Percentiles rank a stretch among this genome's conserved stretches.
Evolutionary conservation across 129 eudicot genomes (phyloP).

Genomic region (Oenanthe sinensis): DNA sequence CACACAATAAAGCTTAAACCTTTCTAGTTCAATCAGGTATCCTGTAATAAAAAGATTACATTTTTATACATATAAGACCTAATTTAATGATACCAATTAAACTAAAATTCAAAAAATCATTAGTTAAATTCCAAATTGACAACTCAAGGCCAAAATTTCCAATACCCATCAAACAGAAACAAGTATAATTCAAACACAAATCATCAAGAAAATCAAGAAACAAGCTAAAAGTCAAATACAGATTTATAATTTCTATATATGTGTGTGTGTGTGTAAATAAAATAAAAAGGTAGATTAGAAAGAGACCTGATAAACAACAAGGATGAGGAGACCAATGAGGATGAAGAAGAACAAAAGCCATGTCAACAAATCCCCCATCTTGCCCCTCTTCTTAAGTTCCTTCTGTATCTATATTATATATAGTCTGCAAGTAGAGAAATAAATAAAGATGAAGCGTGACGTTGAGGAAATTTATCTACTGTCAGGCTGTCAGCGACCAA

Average conservation of each 20-base stretch:
- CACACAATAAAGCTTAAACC: not conserved
- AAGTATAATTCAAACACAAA: not conserved
- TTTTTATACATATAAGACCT: not conserved
- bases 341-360: slow-evolving; percentile 87
- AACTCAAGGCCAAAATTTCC: not conserved
- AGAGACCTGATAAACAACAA: slow-evolving; percentile 83
- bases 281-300: not conserved
- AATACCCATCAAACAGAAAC: not conserved
- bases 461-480: not conserved
- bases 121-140: not conserved
- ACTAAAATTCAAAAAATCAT: not conserved
- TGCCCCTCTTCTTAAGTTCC: not conserved
- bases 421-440: not conserved
- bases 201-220: slow-evolving; percentile 4
- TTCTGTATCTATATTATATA: not conserved
- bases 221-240: not conserved
- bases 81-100: not conserved
- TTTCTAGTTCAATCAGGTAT: not conserved
- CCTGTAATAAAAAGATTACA: not conserved
- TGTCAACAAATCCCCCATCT: slow-evolving; percentile 48
- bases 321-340: slow-evolving; percentile 61
- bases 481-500: too few species aligned
- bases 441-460: not conserved
- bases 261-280: too few species aligned
- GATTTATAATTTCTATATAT: not conserved